A percentile compares a stretch with the other conserved stretches of the same genome.
Evolutionary conservation across 495 filamentous ascomycete genomes (phyloP).

Genomic region (Cudoniella acicularis): DNA sequence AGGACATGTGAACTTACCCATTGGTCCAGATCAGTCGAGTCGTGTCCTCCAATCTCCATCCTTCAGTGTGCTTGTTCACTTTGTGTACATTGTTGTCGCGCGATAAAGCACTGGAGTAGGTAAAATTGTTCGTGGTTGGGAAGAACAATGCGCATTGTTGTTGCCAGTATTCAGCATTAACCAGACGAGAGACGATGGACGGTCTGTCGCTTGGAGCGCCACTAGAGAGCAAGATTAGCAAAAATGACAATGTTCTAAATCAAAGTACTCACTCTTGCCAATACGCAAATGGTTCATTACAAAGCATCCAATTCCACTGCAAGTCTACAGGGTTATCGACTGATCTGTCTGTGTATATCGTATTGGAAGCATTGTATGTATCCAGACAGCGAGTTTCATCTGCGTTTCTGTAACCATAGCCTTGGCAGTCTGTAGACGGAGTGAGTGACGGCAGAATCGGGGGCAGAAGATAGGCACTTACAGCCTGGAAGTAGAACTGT

Average conservation of each 20-base stretch:
- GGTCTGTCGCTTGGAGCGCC: constrained; percentile 42
- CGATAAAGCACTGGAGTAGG: constrained; percentile 37
- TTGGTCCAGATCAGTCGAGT: constrained; percentile 59
- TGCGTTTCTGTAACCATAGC: constrained; percentile 44
- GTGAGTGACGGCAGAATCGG: too few species aligned
- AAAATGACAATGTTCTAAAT: constrained; percentile 19
- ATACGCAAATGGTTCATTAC: constrained; percentile 62
- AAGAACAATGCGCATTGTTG: constrained; percentile 58
- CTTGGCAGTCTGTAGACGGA: constrained; percentile 23
- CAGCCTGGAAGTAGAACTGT: constrained; percentile 43
- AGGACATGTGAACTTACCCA: constrained; percentile 35
- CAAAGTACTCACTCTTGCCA: constrained; percentile 46
- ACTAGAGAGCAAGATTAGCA: not conserved
- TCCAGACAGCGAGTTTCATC: constrained; percentile 53
- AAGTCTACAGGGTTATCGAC: constrained; percentile 48
- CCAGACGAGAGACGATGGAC: constrained; percentile 53
- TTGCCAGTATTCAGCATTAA: constrained; percentile 54
- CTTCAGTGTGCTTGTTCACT: constrained; percentile 58
- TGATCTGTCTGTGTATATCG: constrained; percentile 51
- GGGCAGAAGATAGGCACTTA: constrained; percentile 27
- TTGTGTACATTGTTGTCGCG: constrained; percentile 40
- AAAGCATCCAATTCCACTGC: constrained; percentile 64
- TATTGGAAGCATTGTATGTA: constrained; percentile 52
- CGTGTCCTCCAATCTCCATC: constrained; percentile 53
- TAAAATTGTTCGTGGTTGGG: constrained; percentile 34